phyloP scores from a whole-genome alignment of 2,329 filamentous ascomycete genomes.

The Colletotrichum orchidophilum region DNA sequence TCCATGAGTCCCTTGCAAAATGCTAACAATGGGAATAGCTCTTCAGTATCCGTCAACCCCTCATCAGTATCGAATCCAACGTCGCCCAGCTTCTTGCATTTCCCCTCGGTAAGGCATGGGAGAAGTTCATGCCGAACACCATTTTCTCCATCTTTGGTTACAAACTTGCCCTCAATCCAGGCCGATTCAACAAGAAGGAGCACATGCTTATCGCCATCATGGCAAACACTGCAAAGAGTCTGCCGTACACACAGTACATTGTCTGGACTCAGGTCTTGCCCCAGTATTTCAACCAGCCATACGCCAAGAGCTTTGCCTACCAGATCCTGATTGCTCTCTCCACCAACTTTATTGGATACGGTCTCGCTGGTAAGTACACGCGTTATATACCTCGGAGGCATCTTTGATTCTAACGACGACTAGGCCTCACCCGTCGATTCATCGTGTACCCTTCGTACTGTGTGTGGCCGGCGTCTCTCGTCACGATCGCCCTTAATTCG shows the following conservation, averaged over 20 bases:
- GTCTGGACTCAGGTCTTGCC: constrained; percentile 59
- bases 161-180: constrained; percentile 62
- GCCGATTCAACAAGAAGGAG: constrained; percentile 68
- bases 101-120: constrained; percentile 61
- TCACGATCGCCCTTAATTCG: constrained; percentile 59
- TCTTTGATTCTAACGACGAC: background rate
- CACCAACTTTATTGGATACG: constrained; percentile 65
- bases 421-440: constrained; percentile 53
- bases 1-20: no score
- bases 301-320: constrained; percentile 57
- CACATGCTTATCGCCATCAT: constrained; percentile 68
- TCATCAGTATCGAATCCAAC: constrained; percentile 63
- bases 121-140: constrained; percentile 59
- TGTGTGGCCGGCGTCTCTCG: constrained; percentile 63
- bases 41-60: constrained; percentile 65
- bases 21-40: constrained; percentile 41
- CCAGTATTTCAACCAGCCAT: constrained; percentile 60
- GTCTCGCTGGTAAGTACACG: constrained; percentile 55
- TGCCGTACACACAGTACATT: constrained; percentile 60
- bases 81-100: constrained; percentile 67
- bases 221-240: constrained; percentile 61
- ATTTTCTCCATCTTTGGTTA: constrained; percentile 57
- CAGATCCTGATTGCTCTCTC: constrained; percentile 60
- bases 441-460: constrained; percentile 62
- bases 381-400: background rate